Percentiles rank a stretch among this genome's conserved stretches.
Conservation (phyloP, 768 basidiomycete species). For the Trametes punicea region DNA sequence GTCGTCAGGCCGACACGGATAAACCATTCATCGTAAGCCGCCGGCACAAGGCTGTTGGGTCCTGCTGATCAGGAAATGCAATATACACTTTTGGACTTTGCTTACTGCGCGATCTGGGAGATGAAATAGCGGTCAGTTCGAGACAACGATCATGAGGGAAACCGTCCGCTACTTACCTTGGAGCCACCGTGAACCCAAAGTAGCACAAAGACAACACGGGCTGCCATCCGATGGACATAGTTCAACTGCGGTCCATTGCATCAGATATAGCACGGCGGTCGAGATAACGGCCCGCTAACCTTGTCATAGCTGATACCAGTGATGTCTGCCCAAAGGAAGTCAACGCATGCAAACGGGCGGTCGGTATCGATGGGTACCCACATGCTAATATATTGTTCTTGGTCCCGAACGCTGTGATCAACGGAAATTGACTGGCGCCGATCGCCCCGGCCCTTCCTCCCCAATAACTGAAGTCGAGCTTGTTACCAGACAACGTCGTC, state of each 20-base stretch:
- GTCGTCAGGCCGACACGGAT: slow-evolving; percentile 37
- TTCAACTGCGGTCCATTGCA: slow-evolving; percentile 31
- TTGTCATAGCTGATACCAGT: slow-evolving; percentile 50
- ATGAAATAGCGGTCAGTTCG: background rate
- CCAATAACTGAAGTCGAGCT: slow-evolving; percentile 26
- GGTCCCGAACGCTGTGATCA: slow-evolving; percentile 55
- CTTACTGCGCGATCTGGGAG: slow-evolving; percentile 5
- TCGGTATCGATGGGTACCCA: slow-evolving; percentile 22
- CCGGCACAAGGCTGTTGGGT: background rate
- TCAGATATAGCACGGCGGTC: background rate
- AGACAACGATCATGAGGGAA: background rate
- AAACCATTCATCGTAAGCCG: slow-evolving; percentile 19
- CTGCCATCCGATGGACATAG: slow-evolving; percentile 46
- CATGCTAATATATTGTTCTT: slow-evolving; percentile 54
- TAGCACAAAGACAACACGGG: slow-evolving; percentile 44
- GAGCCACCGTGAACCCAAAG: slow-evolving; percentile 48
- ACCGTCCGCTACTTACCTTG: slow-evolving; percentile 30
- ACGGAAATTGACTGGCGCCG: slow-evolving; percentile 47
- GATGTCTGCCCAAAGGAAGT: slow-evolving; percentile 36
- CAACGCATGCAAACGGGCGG: background rate
- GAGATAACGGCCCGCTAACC: slow-evolving; percentile 34
- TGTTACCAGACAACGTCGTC: slow-evolving; percentile 22
- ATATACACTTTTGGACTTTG: too few species aligned
- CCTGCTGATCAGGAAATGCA: background rate
- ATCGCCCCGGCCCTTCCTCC: slow-evolving; percentile 40